Percentiles rank a stretch among this genome's conserved stretches.
Evolutionary conservation across 805 yeast species (phyloP).

Genomic region (Lachancea mirantina): DNA sequence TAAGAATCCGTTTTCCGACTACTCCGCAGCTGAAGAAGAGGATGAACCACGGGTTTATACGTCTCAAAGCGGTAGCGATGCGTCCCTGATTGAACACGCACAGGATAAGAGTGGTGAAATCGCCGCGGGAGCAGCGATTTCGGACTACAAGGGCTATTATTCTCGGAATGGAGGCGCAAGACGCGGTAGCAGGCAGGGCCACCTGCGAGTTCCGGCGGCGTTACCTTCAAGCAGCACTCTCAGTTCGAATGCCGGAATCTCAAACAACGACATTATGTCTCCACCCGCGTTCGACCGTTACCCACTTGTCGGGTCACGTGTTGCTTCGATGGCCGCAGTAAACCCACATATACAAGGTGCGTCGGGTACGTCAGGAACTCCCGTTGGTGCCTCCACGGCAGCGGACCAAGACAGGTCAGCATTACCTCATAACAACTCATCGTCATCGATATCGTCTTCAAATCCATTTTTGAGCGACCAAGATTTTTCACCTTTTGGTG

Average conservation of each 20-base stretch:
- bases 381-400: conserved; percentile 8
- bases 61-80: conserved; percentile 9
- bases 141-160: conserved; percentile 30
- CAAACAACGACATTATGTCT: conserved; percentile 23
- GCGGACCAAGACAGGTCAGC: conserved; percentile 15
- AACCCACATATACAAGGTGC: conserved; percentile 24
- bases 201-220: conserved; percentile 3
- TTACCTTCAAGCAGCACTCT: conserved; percentile 11
- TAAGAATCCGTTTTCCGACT: conserved; percentile 12
- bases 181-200: conserved; percentile 1
- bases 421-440: conserved; percentile 18
- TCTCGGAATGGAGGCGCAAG: conserved; percentile 16
- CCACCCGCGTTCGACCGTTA: conserved; percentile 63
- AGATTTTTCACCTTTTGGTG: conserved; percentile 89
- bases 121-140: conserved; percentile 8
- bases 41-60: conserved; percentile 8
- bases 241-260: conserved; percentile 9
- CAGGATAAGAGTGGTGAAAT: background rate
- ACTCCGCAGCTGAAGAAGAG: too few species aligned
- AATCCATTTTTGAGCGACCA: conserved; percentile 45
- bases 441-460: conserved; percentile 23
- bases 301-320: conserved; percentile 54
- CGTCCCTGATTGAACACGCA: conserved; percentile 11
- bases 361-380: conserved; percentile 8
- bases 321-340: conserved; percentile 40